phyloP scores from a whole-genome alignment of 208 protist genomes.

The Leishmania guyanensis region DNA sequence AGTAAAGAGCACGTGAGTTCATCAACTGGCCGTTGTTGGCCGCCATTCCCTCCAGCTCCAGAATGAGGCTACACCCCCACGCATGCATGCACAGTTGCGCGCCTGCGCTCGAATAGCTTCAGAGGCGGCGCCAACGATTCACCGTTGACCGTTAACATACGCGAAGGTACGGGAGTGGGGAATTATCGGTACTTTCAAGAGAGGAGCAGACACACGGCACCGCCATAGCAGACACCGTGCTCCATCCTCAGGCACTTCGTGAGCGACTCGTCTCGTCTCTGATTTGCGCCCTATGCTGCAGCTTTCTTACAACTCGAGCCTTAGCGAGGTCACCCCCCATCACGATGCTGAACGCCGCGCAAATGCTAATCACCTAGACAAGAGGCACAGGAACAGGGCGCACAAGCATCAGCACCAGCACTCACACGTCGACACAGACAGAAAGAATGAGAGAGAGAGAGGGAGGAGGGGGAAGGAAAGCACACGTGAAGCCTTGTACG shows the following conservation, averaged over 20 bases:
- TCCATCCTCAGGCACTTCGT: neutral
- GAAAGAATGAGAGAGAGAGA: neutral
- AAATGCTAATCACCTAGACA: neutral
- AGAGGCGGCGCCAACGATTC: neutral
- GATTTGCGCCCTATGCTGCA: neutral
- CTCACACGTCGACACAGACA: neutral
- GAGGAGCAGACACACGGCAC: neutral
- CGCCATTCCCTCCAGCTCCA: neutral
- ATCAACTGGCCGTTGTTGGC: neutral
- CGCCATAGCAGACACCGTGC: neutral
- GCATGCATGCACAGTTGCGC: neutral
- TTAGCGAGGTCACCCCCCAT: neutral
- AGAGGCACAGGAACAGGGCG: neutral
- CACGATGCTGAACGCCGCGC: neutral
- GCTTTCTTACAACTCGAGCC: neutral
- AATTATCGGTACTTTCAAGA: neutral
- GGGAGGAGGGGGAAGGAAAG: neutral
- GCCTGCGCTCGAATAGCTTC: neutral
- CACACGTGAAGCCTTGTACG: conserved; percentile 23
- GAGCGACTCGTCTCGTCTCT: neutral
- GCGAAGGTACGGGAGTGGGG: neutral
- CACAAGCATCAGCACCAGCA: neutral
- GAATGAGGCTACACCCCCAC: neutral
- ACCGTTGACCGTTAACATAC: neutral
- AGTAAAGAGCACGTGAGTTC: neutral